Conservation (phyloP, 441 rosid genomes). For the Erodium trifolium region DNA sequence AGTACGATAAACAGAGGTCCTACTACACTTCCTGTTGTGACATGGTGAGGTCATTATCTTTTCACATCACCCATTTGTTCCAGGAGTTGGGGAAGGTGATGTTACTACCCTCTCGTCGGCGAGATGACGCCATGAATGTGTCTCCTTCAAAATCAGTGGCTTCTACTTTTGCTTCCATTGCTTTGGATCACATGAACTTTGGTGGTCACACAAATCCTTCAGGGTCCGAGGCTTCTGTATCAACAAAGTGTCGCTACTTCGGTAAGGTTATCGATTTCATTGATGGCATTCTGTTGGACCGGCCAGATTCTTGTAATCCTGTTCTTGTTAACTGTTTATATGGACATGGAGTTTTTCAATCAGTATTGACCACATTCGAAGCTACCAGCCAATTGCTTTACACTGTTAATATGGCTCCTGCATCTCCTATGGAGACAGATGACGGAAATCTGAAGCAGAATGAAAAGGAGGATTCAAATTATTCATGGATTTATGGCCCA, state of each 20-base stretch:
- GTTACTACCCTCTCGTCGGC: conserved; percentile 90
- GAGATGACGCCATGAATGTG: conserved; percentile 80
- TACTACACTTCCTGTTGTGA: conserved; percentile 87
- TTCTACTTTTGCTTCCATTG: conserved; percentile 67
- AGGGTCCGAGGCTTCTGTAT: conserved; percentile 49
- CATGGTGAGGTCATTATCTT: conserved; percentile 78
- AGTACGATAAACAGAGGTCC: conserved; percentile 65
- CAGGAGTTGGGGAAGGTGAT: conserved; percentile 96
- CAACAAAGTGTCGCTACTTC: conserved; percentile 89
- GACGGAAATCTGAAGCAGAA: conserved; percentile 60
- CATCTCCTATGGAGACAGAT: conserved; percentile 96
- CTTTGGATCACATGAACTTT: conserved; percentile 73
- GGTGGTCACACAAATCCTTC: conserved; percentile 53
- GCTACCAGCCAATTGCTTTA: conserved; percentile 86
- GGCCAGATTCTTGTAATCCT: conserved; percentile 90
- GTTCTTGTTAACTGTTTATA: conserved; percentile 72
- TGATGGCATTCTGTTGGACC: conserved; percentile 76
- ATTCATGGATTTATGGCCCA: conserved; percentile 89
- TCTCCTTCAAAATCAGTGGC: conserved; percentile 86
- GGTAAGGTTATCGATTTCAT: conserved; percentile 92
- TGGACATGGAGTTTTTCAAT: conserved; percentile 74
- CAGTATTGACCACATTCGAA: conserved; percentile 85
- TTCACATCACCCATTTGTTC: conserved; percentile 84
- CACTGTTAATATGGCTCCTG: conserved; percentile 54
- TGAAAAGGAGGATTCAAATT: conserved; percentile 57